Evolutionary conservation across 2,329 filamentous ascomycete genomes (phyloP).

Genomic region (Cladophialophora bantiana): DNA sequence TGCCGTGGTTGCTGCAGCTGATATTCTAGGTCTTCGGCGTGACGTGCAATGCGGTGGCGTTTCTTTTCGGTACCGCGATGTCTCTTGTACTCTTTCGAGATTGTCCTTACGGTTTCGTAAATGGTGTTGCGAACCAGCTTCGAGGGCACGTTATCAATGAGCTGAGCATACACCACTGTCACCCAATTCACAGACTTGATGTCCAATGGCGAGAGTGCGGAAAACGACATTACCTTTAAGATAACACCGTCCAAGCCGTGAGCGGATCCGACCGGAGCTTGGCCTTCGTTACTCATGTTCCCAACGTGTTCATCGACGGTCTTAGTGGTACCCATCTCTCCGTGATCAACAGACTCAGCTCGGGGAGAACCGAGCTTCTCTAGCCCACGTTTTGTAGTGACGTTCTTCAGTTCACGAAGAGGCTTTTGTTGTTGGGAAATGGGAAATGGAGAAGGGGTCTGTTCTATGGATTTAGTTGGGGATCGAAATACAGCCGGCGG

Average conservation of each 20-base stretch:
- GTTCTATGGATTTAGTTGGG: neutral
- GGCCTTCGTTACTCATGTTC: neutral
- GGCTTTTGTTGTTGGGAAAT: slow-evolving; percentile 9
- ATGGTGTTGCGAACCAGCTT: neutral
- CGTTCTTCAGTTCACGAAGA: slow-evolving; percentile 16
- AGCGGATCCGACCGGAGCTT: neutral
- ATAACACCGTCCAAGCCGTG: neutral
- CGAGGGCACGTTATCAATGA: neutral
- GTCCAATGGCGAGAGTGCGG: neutral
- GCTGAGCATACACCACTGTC: neutral
- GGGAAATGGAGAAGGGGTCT: neutral
- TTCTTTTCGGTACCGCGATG: neutral
- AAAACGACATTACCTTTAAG: neutral
- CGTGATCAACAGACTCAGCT: neutral
- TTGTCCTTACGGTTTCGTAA: neutral
- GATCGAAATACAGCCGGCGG: slow-evolving; percentile 21
- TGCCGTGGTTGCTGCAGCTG: neutral
- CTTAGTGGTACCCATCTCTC: neutral
- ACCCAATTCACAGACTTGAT: neutral
- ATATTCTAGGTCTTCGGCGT: neutral
- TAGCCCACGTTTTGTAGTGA: slow-evolving; percentile 7
- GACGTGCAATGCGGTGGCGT: neutral
- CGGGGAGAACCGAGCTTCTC: neutral
- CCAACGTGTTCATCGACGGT: neutral
- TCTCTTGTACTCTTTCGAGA: neutral